These are phyloP conservation scores for Diplogelasinospora grovesii DNA, from an alignment of 495 filamentous ascomycete genomes.

Conservation along the genomic window DNA sequence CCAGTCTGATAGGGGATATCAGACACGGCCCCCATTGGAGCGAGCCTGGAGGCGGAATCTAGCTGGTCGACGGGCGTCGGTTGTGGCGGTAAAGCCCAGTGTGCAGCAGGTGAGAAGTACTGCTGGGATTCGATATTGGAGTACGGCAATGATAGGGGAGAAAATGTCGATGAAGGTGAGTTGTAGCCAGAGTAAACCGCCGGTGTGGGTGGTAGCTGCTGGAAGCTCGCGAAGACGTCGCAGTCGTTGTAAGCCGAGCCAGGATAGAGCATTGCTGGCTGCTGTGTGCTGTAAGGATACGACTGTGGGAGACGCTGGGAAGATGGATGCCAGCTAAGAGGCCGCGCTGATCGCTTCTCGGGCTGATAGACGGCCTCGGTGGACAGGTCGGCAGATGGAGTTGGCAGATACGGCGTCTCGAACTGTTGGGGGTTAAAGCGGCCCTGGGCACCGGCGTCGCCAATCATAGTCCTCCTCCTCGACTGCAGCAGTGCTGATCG, in stretches of 20 bases:
- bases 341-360: slow-evolving; percentile 37
- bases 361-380: slow-evolving; percentile 25
- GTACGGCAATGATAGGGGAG: slow-evolving; percentile 35
- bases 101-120: slow-evolving; percentile 13
- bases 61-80: slow-evolving; percentile 4
- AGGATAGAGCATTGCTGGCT: slow-evolving; percentile 24
- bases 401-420: slow-evolving; percentile 28
- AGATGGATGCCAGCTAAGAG: slow-evolving; percentile 66
- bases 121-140: slow-evolving; percentile 14
- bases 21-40: slow-evolving; percentile 1
- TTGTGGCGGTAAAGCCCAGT: slow-evolving; percentile 1
- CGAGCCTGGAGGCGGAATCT: neutral
- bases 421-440: slow-evolving; percentile 30
- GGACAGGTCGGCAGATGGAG: slow-evolving; percentile 20
- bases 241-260: slow-evolving; percentile 27
- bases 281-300: slow-evolving; percentile 17
- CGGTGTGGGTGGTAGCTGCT: slow-evolving; percentile 37
- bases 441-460: slow-evolving; percentile 38
- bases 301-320: slow-evolving; percentile 30
- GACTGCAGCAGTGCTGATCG: slow-evolving; percentile 41
- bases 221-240: slow-evolving; percentile 29
- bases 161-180: slow-evolving; percentile 36
- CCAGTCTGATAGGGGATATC: slow-evolving; percentile 13
- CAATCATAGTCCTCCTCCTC: slow-evolving; percentile 49
- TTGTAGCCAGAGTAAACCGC: slow-evolving; percentile 39